Base-by-base conservation (phyloP, 306 rosid species). In the Potentilla sterilis region DNA sequence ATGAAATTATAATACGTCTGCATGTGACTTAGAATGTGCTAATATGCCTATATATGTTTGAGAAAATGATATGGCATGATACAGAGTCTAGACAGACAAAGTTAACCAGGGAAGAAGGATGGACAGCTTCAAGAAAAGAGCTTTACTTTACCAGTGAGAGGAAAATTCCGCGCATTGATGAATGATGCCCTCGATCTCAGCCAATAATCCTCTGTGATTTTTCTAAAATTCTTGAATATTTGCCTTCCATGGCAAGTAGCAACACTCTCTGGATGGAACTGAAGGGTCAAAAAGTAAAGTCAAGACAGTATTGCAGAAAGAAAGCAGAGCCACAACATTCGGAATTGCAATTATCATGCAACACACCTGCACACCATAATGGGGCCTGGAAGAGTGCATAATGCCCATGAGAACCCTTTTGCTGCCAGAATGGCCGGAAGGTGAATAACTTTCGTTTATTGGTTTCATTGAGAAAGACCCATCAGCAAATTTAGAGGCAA, bases 241-340 rank as follows among this genome's bases (percentile, higher is more conserved):
- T 90, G 87, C 68, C 90, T 88, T 72, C 99, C 99, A 75, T 90
- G 85, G 82, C 81, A 76, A 72, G 98, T 92, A 38, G 96, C 99
- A 80, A 96, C 84, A 86, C 99, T 96, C 88, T 96, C 99, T 66
- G 99, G 99, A 88, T 96, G 99, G 85, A 96, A 96, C 99, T 96
- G 98, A 77, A 64, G 80, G 80, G 77, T 79, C 79, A 88, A 84
- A 19, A 82, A 67, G 38, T 24, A 66, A 61, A 71, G 83, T 80
- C 77, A 75, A 6, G 77, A 79, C 79, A 43, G 68, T 69, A 76
- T 34, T 72, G 41, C 18, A 71, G 15, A 52, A 72, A 62, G 37
- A 35, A 72, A 79, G 70, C 40, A 83, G 77, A 70, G 34, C 59
- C 54, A 58, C 40, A 37, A 12, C 6, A 71, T 70, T 46, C 24